Percentiles rank a stretch among this genome's conserved stretches.
These are phyloP conservation scores for Cryphonectria radicalis DNA, from an alignment of 2,329 filamentous ascomycete genomes.

Conservation along the genomic window DNA sequence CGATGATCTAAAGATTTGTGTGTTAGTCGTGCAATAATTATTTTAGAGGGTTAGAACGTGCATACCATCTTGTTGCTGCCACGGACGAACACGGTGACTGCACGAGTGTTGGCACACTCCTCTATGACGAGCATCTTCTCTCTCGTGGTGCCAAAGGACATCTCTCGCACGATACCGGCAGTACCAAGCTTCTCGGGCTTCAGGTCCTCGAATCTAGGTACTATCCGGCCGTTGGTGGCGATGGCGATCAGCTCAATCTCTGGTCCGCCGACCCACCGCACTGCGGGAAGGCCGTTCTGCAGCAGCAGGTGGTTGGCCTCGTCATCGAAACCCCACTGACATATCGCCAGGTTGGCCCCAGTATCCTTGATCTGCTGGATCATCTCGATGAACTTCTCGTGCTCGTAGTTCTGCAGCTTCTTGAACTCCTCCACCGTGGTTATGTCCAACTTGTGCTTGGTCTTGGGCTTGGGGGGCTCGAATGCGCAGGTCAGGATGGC, in stretches of 20 bases:
- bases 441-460: constrained; percentile 99
- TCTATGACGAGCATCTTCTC: constrained; percentile 99
- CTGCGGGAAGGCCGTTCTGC: constrained; percentile 93
- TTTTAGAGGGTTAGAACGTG: neutral
- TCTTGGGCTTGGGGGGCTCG: constrained; percentile 99
- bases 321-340: constrained; percentile 99
- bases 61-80: constrained; percentile 99
- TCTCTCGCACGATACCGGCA: constrained; percentile 88
- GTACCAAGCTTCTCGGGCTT: constrained; percentile 87
- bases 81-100: constrained; percentile 93
- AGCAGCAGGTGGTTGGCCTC: constrained; percentile 97
- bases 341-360: constrained; percentile 95
- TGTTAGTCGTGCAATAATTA: constrained; percentile 24
- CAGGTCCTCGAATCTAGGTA: constrained; percentile 95
- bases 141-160: constrained; percentile 95
- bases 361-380: constrained; percentile 97
- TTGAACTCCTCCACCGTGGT: constrained; percentile 98
- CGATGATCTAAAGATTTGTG: constrained; percentile 75
- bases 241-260: constrained; percentile 99
- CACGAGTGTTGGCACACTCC: constrained; percentile 96
- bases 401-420: constrained; percentile 94
- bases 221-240: constrained; percentile 96
- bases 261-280: constrained; percentile 96
- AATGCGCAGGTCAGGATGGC: constrained; percentile 98
- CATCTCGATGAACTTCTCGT: constrained; percentile 97